A percentile compares a stretch with the other conserved stretches of the same genome.
Evolutionary conservation across 176 grass and related monocot species (phyloP).

Genomic region (Saccharum officinarum): DNA sequence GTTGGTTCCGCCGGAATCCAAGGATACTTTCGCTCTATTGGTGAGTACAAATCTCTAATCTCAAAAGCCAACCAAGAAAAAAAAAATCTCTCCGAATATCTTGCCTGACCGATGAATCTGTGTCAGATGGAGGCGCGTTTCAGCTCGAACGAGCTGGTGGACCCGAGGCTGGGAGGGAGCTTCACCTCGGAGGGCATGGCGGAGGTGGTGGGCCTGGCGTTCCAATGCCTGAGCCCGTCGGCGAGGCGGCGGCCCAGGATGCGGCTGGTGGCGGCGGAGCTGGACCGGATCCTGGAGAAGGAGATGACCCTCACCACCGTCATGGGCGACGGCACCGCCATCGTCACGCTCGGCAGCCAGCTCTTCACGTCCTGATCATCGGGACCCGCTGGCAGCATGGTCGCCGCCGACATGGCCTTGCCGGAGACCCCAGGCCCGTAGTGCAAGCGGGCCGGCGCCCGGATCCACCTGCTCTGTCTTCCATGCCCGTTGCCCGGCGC

Average conservation of each 20-base stretch:
- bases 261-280: conserved; percentile 60
- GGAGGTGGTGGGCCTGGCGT: conserved; percentile 56
- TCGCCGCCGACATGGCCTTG: not conserved
- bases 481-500: not conserved
- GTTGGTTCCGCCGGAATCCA: conserved; percentile 45
- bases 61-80: not conserved
- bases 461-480: not conserved
- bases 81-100: not conserved
- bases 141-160: conserved; percentile 48
- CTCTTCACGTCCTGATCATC: conserved; percentile 65
- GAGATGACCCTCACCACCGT: conserved; percentile 93
- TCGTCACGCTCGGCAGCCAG: conserved; percentile 94
- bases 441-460: not conserved
- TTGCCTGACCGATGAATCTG: not conserved
- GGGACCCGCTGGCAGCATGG: not conserved
- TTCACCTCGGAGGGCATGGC: conserved; percentile 91
- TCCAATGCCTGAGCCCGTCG: conserved; percentile 65
- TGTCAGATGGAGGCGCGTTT: conserved; percentile 63
- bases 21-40: conserved; percentile 46
- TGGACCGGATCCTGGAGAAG: conserved; percentile 83
- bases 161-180: conserved; percentile 65
- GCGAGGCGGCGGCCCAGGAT: conserved; percentile 68
- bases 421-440: not conserved
- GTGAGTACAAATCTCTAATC: conserved; percentile 19
- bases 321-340: conserved; percentile 93